These are phyloP conservation scores for Gyrodon lividus DNA, from an alignment of 768 basidiomycete genomes.

Conservation along the genomic window DNA sequence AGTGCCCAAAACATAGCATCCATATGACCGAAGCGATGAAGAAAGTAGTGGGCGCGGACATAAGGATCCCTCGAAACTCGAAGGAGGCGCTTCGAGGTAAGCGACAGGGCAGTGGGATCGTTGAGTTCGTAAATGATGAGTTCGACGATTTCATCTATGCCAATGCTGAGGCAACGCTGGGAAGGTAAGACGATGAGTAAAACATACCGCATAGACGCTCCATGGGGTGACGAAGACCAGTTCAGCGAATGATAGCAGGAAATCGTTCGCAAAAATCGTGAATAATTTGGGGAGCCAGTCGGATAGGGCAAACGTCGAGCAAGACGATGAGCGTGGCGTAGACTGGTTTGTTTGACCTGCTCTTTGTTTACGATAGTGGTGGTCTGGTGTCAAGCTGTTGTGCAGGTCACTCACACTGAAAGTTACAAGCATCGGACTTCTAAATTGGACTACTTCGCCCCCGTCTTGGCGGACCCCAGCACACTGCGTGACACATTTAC, in stretches of 20 bases:
- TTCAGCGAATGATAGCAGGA: background rate
- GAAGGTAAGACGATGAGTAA: slow-evolving; percentile 8
- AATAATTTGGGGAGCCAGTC: background rate
- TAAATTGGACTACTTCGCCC: slow-evolving; percentile 30
- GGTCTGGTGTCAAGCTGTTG: slow-evolving; percentile 34
- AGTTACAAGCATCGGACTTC: slow-evolving; percentile 36
- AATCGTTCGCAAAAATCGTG: slow-evolving; percentile 5
- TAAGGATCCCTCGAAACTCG: slow-evolving; percentile 70
- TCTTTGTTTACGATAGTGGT: slow-evolving; percentile 36
- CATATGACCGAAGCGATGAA: slow-evolving; percentile 65
- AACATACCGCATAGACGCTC: slow-evolving; percentile 67
- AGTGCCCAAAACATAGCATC: slow-evolving; percentile 77
- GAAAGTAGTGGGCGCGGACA: slow-evolving; percentile 75
- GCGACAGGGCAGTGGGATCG: slow-evolving; percentile 60
- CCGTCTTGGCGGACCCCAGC: slow-evolving; percentile 30
- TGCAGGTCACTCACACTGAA: slow-evolving; percentile 28
- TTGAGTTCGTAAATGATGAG: slow-evolving; percentile 70
- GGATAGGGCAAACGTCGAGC: background rate
- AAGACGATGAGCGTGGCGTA: slow-evolving; percentile 2
- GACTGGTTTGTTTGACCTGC: slow-evolving; percentile 3
- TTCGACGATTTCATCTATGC: slow-evolving; percentile 63
- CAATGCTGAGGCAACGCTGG: slow-evolving; percentile 9
- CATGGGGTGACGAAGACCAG: slow-evolving; percentile 37
- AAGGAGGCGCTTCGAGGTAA: slow-evolving; percentile 57
- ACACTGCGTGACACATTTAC: slow-evolving; percentile 16